Evolutionary conservation across 75 land plant genomes (phyloP).

Genomic region (Isoetes taiwanensis): DNA sequence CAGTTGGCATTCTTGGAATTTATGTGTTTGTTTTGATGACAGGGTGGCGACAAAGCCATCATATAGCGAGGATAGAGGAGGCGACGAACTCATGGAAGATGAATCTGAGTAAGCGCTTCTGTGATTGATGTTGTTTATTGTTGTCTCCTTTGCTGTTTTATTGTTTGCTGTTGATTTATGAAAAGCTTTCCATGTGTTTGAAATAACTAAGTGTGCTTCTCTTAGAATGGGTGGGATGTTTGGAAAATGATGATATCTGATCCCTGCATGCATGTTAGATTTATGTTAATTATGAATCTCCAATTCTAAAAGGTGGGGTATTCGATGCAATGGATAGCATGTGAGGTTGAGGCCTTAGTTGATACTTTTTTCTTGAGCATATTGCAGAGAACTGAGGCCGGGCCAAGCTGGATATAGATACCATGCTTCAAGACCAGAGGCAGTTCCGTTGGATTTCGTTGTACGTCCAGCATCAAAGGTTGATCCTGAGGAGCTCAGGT

Average conservation of each 20-base stretch:
- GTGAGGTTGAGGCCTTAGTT: no score
- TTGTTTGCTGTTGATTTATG: not conserved
- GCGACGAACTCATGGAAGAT: conserved; percentile 66
- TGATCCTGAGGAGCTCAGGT: not conserved
- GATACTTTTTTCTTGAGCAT: not conserved
- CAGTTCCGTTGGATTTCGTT: conserved; percentile 1
- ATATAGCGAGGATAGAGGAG: conserved; percentile 39
- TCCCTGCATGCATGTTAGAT: no score
- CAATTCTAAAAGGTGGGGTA: no score
- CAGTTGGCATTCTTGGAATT: not conserved
- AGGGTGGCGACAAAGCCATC: conserved; percentile 36
- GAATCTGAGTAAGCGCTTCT: conserved; percentile 42
- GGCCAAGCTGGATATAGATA: not conserved
- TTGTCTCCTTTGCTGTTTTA: not conserved
- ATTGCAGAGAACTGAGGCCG: not conserved
- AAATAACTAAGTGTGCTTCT: no score
- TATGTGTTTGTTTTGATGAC: not conserved
- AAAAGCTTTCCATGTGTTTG: no score
- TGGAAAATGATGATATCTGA: no score
- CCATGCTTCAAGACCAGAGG: not conserved
- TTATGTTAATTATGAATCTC: no score
- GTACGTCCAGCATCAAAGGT: conserved; percentile 2
- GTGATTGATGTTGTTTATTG: not conserved
- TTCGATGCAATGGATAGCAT: no score
- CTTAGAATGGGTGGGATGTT: no score